Conservation (phyloP, 139 green algal species). For the Chlamydomonas applanata region DNA sequence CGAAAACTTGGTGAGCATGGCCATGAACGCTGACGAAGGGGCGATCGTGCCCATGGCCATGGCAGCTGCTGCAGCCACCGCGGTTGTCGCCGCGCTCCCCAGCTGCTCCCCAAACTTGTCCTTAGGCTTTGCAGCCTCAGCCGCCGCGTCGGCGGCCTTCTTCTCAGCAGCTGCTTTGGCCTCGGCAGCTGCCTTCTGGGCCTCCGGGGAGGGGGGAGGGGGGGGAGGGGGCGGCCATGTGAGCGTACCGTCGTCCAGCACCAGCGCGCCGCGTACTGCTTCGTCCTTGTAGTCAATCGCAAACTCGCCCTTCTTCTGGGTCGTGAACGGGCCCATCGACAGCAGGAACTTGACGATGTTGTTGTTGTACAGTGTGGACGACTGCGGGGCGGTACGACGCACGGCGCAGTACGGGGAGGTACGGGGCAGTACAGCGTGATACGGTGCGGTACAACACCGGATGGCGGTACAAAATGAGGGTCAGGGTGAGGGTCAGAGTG, state of each 20-base stretch:
- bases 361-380: conserved; percentile 79
- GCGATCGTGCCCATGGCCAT: conserved; percentile 60
- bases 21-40: conserved; percentile 62
- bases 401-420: no score
- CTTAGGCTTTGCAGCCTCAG: background rate
- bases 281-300: conserved; percentile 78
- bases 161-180: conserved; percentile 5
- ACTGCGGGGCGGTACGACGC: conserved; percentile 19
- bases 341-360: conserved; percentile 90
- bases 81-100: conserved; percentile 42
- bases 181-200: background rate
- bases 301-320: conserved; percentile 66
- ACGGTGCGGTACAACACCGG: no score
- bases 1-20: conserved; percentile 84
- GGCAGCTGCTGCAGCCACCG: conserved; percentile 42
- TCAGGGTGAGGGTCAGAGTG: background rate
- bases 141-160: background rate
- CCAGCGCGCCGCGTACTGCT: conserved; percentile 58
- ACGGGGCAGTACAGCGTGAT: no score
- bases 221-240: conserved; percentile 74
- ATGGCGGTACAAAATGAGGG: background rate
- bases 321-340: conserved; percentile 74
- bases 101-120: conserved; percentile 67
- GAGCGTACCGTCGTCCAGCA: conserved; percentile 71
- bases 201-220: conserved; percentile 10